Evolutionary conservation across 306 rosid species (phyloP), one percentile per base, ranked within the genome.

Genomic region (Prunus salicina): DNA sequence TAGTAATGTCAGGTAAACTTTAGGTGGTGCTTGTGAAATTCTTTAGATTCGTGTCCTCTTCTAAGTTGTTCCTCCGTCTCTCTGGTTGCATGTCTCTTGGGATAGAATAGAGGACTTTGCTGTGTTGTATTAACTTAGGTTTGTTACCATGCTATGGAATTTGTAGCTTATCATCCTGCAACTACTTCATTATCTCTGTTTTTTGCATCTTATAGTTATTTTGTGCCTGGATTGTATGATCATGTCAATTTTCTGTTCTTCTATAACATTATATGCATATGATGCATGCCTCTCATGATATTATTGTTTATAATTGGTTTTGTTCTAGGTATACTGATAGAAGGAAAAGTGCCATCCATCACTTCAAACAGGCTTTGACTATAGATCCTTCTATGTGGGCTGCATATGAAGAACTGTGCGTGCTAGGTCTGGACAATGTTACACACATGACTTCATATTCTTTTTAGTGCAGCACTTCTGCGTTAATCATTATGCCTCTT

Each of bases 401-500:
- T 74, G 99, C 99, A 38, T 96, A 84, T 57, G 98, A 91, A 64
- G 99, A 92, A 84, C 91, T 96, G 61, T 96, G 99, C 77, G 71
- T 88, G 79, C 84, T 96, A 92, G 99, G 99, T 95, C 56, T 64
- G 93, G 84, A 76, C 77, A 77, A 60, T 28, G 74, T 76, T 32
- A 69, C 46, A 71, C 69, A 69, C 49, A 71, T 72, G 57, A 75
- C 83, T 81, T 32, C 30, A 52, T 24, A 18, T 73, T 51, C 19
- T 22, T 52, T 14, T 51, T 56, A 38, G 25, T 71, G 24, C 38
- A 53, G 47, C 41, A 67, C 6, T 55, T 11, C 53, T 13, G 25
- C n/a, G 11, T 47, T 75, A 22, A 69, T 43, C 22, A 49, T 24
- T 12, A 69, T 38, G 62, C 76, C 63, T 8, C 22, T 18, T 67